Base-by-base conservation (phyloP, 768 basidiomycete species). In the Mycena vulgaris region DNA sequence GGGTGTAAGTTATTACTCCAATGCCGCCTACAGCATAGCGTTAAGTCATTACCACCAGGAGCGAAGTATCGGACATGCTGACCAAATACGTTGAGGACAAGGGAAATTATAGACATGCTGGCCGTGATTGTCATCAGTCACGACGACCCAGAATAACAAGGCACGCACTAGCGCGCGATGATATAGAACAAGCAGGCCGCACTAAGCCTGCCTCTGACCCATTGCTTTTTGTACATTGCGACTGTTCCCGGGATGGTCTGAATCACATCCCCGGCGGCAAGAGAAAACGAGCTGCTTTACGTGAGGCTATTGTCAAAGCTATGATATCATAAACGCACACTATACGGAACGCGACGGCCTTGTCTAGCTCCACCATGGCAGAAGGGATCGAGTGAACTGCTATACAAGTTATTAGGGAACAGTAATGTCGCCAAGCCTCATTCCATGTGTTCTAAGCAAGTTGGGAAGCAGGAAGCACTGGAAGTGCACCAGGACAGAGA, bases 161-260 rank as follows among this genome's bases (percentile, higher is more conserved):
- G 42, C 40, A 45, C 63, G 7, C 63, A 64, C 63, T 72, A 72
- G 13, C 71, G 71, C 19, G 67, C 67, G 31, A 57, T 30, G 39
- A 67, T 67, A 27, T 68, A 72, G 25, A 64, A 64, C 48, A 68
- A 63, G 45, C 71, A 72, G 14, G 61, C 0, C 8, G 67, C 16
- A 25, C 62, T 65, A 30, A 72, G 42, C 14, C 42, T 53, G n/a
- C 71, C 17, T 42, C 25, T 37, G 25, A n/a, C 10, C 71, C 71
- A 72, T 42, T 69, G 55, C 53, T 65, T 64, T 51, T 27, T 65
- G 63, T 72, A 72, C 25, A 72, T 21, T n/a, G 2, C 21, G 6
- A 3, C 40, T 2, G 71, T 68, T 0, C 25, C 61, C 8, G 71
- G 71, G 21, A 69, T 65, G 10, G 71, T 72, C 27, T 72, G 71